These are phyloP conservation scores for Ormosia emarginata DNA, from an alignment of 306 rosid genomes.

Conservation along the genomic window DNA sequence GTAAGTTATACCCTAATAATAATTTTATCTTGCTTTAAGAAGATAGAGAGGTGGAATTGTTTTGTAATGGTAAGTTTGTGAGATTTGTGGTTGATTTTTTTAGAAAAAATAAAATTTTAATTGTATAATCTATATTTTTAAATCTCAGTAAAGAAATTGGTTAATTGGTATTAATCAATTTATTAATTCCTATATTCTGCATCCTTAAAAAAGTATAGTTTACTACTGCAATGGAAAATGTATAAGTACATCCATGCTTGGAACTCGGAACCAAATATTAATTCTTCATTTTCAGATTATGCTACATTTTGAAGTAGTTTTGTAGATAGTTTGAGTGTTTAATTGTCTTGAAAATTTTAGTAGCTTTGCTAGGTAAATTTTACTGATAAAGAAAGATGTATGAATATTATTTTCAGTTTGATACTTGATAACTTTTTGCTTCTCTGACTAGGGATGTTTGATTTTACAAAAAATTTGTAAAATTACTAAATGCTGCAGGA, in stretches of 20 bases:
- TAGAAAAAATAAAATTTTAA: too few relatives aligned
- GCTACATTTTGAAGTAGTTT: background rate
- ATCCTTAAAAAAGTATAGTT: background rate
- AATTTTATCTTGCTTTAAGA: background rate
- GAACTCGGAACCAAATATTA: background rate
- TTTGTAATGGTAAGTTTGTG: background rate
- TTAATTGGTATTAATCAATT: background rate
- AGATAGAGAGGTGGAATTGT: background rate
- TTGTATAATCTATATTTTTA: too few relatives aligned
- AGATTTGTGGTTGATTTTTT: too few relatives aligned
- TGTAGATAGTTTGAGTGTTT: background rate
- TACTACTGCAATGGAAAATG: background rate
- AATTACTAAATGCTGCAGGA: constrained; percentile 25
- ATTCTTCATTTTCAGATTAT: background rate
- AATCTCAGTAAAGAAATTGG: too few relatives aligned
- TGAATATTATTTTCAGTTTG: background rate
- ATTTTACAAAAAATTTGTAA: background rate
- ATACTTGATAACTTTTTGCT: background rate
- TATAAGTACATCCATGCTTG: background rate
- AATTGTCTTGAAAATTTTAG: background rate
- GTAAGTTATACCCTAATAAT: too few relatives aligned
- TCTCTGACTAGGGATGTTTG: background rate
- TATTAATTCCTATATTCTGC: background rate
- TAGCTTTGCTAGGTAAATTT: background rate
- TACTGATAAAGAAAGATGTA: background rate